These are phyloP conservation scores for Fusarium sterilihyphosum DNA, from an alignment of 2,329 filamentous ascomycete species.

Conservation along the genomic window DNA sequence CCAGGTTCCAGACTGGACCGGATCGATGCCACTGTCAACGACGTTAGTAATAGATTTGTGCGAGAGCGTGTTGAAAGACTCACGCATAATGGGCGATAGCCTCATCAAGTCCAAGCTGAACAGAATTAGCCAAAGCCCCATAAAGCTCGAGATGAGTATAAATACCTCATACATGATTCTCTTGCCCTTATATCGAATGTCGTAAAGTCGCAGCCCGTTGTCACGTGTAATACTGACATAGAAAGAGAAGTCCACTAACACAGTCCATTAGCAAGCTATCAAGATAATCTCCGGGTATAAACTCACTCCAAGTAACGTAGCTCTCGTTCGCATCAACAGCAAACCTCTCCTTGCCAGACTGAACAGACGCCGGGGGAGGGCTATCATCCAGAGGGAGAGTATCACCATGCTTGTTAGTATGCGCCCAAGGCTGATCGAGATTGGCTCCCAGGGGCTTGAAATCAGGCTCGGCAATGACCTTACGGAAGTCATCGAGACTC, in stretches of 20 bases:
- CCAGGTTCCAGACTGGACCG: background rate
- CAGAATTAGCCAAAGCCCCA: fast-evolving
- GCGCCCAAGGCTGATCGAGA: background rate
- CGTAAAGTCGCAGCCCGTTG: background rate
- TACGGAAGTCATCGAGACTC: background rate
- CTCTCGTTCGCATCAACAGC: background rate
- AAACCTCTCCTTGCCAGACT: background rate
- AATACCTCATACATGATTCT: background rate
- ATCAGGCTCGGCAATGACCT: background rate
- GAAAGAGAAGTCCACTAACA: background rate
- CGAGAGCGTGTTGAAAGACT: fast-evolving
- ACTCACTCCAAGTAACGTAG: constrained; percentile 3
- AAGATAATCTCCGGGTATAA: fast-evolving
- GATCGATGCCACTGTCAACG: background rate
- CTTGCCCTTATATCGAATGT: background rate
- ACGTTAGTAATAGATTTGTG: background rate
- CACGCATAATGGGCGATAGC: constrained; percentile 3
- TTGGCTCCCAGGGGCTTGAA: background rate
- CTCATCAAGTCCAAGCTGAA: background rate
- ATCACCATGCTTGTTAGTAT: background rate
- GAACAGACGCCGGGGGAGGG: background rate
- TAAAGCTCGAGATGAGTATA: fast-evolving
- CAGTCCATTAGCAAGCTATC: background rate
- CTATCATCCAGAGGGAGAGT: background rate
- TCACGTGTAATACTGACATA: background rate